phyloP scores from a whole-genome alignment of 495 filamentous ascomycete species.

The Xylaria intraflava region DNA sequence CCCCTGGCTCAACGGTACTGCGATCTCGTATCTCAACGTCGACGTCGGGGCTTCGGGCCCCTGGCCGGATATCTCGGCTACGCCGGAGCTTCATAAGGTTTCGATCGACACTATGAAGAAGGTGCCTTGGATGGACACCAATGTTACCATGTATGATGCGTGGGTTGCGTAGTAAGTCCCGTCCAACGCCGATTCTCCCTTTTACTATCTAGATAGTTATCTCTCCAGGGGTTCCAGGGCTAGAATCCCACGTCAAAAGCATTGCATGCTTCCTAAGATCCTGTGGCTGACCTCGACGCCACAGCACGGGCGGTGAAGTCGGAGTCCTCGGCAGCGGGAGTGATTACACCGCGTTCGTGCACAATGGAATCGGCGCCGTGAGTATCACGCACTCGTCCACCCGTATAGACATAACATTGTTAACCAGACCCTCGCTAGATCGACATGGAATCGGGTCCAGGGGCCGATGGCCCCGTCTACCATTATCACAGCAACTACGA shows the following conservation, averaged over 20 bases:
- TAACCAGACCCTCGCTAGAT: slow-evolving; percentile 26
- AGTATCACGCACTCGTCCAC: slow-evolving; percentile 30
- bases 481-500: slow-evolving; percentile 84
- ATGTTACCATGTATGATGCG: slow-evolving; percentile 61
- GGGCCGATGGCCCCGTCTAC: slow-evolving; percentile 42
- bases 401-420: background rate
- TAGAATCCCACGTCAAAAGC: background rate
- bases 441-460: slow-evolving; percentile 64
- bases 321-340: slow-evolving; percentile 69
- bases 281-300: background rate
- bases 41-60: slow-evolving; percentile 69
- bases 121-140: slow-evolving; percentile 67
- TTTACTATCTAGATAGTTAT: too few species aligned
- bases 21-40: slow-evolving; percentile 80
- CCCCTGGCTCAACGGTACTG: slow-evolving; percentile 66
- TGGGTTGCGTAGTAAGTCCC: slow-evolving; percentile 35
- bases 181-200: too few species aligned
- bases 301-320: slow-evolving; percentile 51
- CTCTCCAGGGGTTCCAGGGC: background rate
- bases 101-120: slow-evolving; percentile 59
- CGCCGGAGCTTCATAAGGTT: slow-evolving; percentile 69
- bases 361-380: slow-evolving; percentile 69
- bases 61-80: slow-evolving; percentile 57
- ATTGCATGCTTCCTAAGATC: background rate
- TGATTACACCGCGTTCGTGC: slow-evolving; percentile 81